These are phyloP conservation scores for Circinella minor DNA, from an alignment of 371 early-diverging fungal genomes.

Conservation along the genomic window DNA sequence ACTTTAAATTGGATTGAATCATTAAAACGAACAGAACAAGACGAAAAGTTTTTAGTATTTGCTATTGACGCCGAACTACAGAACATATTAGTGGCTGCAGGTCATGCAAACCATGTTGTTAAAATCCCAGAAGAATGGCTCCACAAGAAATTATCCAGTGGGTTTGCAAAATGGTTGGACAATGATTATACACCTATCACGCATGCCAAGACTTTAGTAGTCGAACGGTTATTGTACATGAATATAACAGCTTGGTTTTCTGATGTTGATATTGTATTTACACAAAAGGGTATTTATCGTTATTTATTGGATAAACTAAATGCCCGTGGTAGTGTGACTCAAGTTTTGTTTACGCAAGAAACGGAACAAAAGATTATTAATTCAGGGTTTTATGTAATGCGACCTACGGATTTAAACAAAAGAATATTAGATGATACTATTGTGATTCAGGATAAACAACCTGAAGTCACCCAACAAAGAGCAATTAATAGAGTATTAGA, in stretches of 20 bases:
- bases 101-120: slow-evolving; percentile 33
- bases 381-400: slow-evolving; percentile 54
- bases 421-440: slow-evolving; percentile 48
- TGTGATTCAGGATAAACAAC: slow-evolving; percentile 45
- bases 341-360: slow-evolving; percentile 47
- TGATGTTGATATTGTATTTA: slow-evolving; percentile 55
- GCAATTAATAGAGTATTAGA: slow-evolving; percentile 51
- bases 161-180: slow-evolving; percentile 31
- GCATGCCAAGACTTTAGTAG: slow-evolving; percentile 41
- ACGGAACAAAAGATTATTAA: slow-evolving; percentile 46
- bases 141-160: slow-evolving; percentile 31
- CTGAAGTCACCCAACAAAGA: slow-evolving; percentile 50
- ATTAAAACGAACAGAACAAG: slow-evolving; percentile 24
- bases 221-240: slow-evolving; percentile 39
- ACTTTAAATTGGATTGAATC: slow-evolving; percentile 46
- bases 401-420: slow-evolving; percentile 45
- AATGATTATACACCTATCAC: slow-evolving; percentile 41
- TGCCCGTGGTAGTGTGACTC: slow-evolving; percentile 31
- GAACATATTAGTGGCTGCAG: slow-evolving; percentile 22
- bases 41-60: slow-evolving; percentile 31
- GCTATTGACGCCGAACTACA: slow-evolving; percentile 38
- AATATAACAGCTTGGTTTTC: slow-evolving; percentile 53
- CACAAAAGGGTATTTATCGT: slow-evolving; percentile 36
- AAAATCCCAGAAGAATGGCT: slow-evolving; percentile 39
- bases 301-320: slow-evolving; percentile 44